These are phyloP conservation scores for Pelomyxa schiedti DNA, from an alignment of 78 protist species.

Conservation along the genomic window DNA sequence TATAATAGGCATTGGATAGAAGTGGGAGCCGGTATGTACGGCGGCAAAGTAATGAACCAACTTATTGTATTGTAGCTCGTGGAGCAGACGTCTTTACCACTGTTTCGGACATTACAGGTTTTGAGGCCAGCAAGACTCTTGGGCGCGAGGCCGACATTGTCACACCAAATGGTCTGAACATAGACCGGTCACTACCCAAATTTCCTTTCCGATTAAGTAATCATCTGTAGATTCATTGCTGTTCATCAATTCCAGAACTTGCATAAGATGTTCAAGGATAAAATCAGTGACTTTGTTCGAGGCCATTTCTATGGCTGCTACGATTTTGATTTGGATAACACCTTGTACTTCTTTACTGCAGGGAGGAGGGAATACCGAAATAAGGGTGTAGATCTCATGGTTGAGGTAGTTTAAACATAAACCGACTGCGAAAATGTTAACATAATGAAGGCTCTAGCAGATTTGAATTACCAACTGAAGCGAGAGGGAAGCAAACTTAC, in stretches of 20 bases:
- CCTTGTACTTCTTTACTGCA: constrained; percentile 71
- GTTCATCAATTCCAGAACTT: constrained; percentile 74
- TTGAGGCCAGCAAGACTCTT: constrained; percentile 53
- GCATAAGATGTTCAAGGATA: constrained; percentile 51
- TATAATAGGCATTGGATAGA: constrained; percentile 71
- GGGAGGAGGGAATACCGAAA: constrained; percentile 69
- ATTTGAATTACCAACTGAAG: constrained; percentile 39
- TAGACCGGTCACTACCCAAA: constrained; percentile 37
- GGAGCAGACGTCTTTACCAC: constrained; percentile 76
- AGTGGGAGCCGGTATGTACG: constrained; percentile 37
- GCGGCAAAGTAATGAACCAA: background rate
- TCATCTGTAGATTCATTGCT: constrained; percentile 26
- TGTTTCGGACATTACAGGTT: constrained; percentile 64
- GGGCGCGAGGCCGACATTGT: constrained; percentile 54
- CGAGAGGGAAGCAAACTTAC: constrained; percentile 33
- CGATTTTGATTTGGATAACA: constrained; percentile 69
- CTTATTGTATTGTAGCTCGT: background rate
- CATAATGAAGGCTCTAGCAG: constrained; percentile 54
- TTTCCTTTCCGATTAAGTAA: background rate
- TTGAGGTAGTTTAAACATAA: too few relatives aligned
- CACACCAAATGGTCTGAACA: constrained; percentile 70
- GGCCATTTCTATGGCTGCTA: constrained; percentile 72
- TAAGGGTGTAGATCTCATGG: constrained; percentile 65
- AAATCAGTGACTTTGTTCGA: constrained; percentile 36
- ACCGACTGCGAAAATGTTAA: constrained; percentile 12